phyloP scores from a whole-genome alignment of 2,329 filamentous ascomycete species.

The Ascochyta koolunga region DNA sequence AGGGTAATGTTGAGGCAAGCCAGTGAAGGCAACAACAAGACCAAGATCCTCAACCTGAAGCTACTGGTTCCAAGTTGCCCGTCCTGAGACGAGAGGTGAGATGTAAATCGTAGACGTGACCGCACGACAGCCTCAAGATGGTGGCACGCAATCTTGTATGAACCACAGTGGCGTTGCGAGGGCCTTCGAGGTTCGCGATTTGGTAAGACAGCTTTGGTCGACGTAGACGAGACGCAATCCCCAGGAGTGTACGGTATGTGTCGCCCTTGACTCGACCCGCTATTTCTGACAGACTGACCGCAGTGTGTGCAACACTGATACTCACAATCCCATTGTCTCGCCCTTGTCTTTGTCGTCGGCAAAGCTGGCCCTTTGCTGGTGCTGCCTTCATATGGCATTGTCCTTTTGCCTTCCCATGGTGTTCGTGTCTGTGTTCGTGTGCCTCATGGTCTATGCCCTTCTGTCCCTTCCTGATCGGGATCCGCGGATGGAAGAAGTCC shows the following conservation, averaged over 20 bases:
- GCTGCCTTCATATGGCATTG: slow-evolving; percentile 3
- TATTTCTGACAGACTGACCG: slow-evolving; percentile 4
- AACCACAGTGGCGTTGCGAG: slow-evolving; percentile 1
- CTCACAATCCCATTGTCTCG: slow-evolving; percentile 16
- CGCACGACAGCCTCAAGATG: slow-evolving; percentile 3
- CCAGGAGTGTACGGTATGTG: slow-evolving; percentile 13
- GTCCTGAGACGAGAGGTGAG: not conserved
- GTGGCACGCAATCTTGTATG: slow-evolving; percentile 7
- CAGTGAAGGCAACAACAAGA: slow-evolving; percentile 4
- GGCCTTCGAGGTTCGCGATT: slow-evolving; percentile 7
- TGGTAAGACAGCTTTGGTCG: slow-evolving; percentile 17
- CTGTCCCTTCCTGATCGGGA: slow-evolving; percentile 9
- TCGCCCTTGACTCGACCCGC: slow-evolving; percentile 15
- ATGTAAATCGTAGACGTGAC: slow-evolving; percentile 6
- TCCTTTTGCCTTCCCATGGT: not conserved
- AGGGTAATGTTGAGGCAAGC: slow-evolving; percentile 2
- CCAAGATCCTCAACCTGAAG: not conserved
- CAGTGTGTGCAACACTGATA: not conserved
- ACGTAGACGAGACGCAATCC: slow-evolving; percentile 17
- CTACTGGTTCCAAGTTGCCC: not conserved
- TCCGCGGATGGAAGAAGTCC: slow-evolving; percentile 8
- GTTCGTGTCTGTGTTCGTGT: slow-evolving; percentile 14
- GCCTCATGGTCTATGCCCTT: slow-evolving; percentile 16
- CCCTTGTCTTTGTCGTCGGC: not conserved
- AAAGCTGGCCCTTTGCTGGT: slow-evolving; percentile 1